Base-by-base conservation (phyloP, 345 rosid species). In the Lepidium didymum region DNA sequence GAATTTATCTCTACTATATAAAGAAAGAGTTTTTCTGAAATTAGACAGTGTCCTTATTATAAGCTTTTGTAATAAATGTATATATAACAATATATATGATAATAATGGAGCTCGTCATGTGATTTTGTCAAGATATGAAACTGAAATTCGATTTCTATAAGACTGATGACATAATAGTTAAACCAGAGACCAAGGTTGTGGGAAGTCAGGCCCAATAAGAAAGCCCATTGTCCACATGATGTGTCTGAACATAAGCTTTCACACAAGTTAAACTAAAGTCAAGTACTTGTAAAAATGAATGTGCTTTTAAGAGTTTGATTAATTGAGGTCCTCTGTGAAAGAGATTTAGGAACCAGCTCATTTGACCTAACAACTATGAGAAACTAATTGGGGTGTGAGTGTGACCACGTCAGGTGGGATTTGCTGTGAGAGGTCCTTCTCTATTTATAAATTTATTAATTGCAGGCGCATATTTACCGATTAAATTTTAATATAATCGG, bases 401-500 rank as follows among this genome's bases (percentile, higher is more conserved):
- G 67, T 34, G 72, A 66, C 77, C 77, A 73, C 67, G 72, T 58
- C 72, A 73, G 72, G 77, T 66, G 66, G 45, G 33, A 50, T 58
- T 73, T 58, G 47, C 72, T 33, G 55, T 58, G 40, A 56, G 37
- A 29, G 46, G 66, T 6, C 66, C 60, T 33, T 40, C 53, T 57
- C 8, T 14, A 15, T 16, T 33, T 41, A 1, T 62, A 2, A n/a
- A 13, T 37, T 49, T 34, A 33, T 12, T 27, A 4, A 19, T 19
- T n/a, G n/a, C n/a, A n/a, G n/a, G n/a, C n/a, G n/a, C n/a, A 25
- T 25, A 25, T 4, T 25, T 4, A 4, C 2, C 4, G 3, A 25
- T 25, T 3, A 25, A 25, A 25, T 25, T 25, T 25, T 25, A 25
- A 25, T n/a, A n/a, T n/a, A n/a, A n/a, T n/a, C n/a, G n/a, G n/a